Percentiles rank a stretch among this genome's conserved stretches.
These are phyloP conservation scores for Tricholoma matsutake DNA, from an alignment of 768 basidiomycete genomes.

Conservation along the genomic window DNA sequence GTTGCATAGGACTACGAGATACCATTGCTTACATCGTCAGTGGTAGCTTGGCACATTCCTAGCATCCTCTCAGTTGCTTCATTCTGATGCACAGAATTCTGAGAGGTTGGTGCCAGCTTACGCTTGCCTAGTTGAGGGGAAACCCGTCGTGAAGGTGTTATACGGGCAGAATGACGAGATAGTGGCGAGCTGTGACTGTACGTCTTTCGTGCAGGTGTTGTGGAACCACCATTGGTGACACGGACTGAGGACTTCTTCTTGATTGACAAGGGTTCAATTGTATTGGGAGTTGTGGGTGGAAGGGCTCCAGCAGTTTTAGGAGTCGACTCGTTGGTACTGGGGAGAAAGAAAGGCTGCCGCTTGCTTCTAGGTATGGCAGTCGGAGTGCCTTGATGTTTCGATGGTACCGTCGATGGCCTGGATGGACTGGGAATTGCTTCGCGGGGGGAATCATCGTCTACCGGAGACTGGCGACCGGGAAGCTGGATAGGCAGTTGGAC, in stretches of 20 bases:
- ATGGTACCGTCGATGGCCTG: conserved; percentile 20
- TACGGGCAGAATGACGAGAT: conserved; percentile 39
- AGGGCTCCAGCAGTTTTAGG: conserved; percentile 41
- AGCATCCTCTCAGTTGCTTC: conserved; percentile 47
- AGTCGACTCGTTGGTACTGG: conserved; percentile 49
- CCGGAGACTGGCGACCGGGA: conserved; percentile 36
- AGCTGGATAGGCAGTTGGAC: conserved; percentile 12
- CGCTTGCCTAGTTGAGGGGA: conserved; percentile 50
- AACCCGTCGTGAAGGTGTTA: conserved; percentile 49
- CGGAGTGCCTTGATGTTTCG: conserved; percentile 25
- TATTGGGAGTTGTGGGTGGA: conserved; percentile 34
- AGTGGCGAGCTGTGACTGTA: conserved; percentile 53
- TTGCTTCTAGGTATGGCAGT: conserved; percentile 69
- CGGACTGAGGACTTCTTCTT: conserved; percentile 78
- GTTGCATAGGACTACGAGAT: not conserved
- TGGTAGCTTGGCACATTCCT: conserved; percentile 49
- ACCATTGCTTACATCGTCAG: conserved; percentile 57
- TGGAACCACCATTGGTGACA: conserved; percentile 30
- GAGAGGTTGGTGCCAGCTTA: conserved; percentile 30
- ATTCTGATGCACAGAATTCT: conserved; percentile 23
- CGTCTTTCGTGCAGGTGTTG: conserved; percentile 36
- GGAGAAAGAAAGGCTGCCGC: conserved; percentile 61
- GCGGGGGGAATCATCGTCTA: conserved; percentile 44
- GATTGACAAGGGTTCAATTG: conserved; percentile 77
- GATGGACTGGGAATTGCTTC: conserved; percentile 32